Conservation (phyloP, 768 basidiomycete genomes). For the Pleurotus pulmonarius region DNA sequence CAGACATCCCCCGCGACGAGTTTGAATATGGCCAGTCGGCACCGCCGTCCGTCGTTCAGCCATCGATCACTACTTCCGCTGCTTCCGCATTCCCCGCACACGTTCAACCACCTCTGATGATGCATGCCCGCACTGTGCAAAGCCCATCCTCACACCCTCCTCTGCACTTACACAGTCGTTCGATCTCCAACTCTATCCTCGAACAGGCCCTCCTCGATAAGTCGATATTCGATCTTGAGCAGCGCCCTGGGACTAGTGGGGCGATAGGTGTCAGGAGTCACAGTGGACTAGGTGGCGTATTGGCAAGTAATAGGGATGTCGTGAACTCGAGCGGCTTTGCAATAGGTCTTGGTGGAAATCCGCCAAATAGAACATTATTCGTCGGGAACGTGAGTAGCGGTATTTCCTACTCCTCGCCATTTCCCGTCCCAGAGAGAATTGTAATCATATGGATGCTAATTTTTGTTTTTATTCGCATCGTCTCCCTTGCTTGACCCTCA, state of each 20-base stretch:
- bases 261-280: background rate
- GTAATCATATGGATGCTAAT: conserved; percentile 1
- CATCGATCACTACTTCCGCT: background rate
- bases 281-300: background rate
- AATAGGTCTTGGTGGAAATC: background rate
- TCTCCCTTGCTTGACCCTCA: too few relatives aligned
- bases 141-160: background rate
- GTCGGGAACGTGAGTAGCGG: conserved; percentile 79
- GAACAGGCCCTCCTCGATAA: background rate
- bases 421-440: background rate
- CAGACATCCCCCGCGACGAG: background rate
- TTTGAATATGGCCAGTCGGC: background rate
- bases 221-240: background rate
- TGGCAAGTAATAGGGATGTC: background rate
- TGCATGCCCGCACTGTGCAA: background rate
- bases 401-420: background rate
- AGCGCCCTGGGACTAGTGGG: background rate
- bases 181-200: background rate
- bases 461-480: too few relatives aligned
- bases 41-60: background rate
- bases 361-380: conserved; percentile 42
- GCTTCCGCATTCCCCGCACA: background rate
- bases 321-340: background rate
- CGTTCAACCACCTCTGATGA: background rate
- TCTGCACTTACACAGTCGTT: background rate